Evolutionary conservation across 441 rosid species (phyloP).

Genomic region (Jatropha podagrica): DNA sequence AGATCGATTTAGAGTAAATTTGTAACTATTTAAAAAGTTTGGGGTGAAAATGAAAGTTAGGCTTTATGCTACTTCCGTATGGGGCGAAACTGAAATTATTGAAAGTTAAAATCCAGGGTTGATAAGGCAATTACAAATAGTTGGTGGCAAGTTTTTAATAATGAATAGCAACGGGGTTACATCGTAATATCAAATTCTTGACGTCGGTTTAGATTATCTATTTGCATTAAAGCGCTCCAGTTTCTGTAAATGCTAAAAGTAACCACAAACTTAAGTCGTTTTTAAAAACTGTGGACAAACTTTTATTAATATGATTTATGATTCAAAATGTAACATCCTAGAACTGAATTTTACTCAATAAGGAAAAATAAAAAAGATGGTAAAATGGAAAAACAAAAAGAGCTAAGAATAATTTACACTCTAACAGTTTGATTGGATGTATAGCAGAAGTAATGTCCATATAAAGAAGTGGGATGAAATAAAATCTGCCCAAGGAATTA

Average conservation of each 20-base stretch:
- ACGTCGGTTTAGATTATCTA: not conserved
- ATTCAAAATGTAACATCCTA: no score
- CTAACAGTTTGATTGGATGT: no score
- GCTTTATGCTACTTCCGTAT: not conserved
- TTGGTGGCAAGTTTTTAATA: not conserved
- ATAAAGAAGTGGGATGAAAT: no score
- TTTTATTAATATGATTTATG: no score
- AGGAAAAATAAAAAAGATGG: no score
- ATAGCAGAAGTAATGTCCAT: no score
- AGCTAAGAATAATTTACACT: no score
- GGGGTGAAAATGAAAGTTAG: not conserved
- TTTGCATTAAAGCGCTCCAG: not conserved
- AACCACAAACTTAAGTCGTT: not conserved
- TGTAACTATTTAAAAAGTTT: no score
- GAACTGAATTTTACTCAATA: no score
- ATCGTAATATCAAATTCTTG: not conserved
- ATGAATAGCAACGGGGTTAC: not conserved
- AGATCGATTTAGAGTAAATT: no score
- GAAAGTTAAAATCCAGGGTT: not conserved
- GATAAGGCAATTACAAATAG: not conserved
- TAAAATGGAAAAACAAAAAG: no score
- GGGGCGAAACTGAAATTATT: not conserved
- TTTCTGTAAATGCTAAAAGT: not conserved
- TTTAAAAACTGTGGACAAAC: not conserved
- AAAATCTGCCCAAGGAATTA: not conserved